Conservation (phyloP, 2,329 filamentous ascomycete species). For the Pseudopithomyces maydicus region DNA sequence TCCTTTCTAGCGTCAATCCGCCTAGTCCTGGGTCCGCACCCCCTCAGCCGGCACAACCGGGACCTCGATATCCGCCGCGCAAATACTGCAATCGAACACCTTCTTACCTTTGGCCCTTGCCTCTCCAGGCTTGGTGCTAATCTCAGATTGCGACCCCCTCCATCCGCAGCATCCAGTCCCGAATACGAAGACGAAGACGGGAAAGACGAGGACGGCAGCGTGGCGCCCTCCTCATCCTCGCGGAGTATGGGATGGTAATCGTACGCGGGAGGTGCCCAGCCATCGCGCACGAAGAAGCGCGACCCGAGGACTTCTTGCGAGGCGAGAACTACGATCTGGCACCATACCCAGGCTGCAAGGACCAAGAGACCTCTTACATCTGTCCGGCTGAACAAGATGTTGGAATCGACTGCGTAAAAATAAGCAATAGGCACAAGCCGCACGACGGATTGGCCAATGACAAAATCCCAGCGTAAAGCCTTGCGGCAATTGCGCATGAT, state of each 20-base stretch:
- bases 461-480: conserved; percentile 89
- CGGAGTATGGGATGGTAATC: conserved; percentile 93
- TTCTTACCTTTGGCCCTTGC: conserved; percentile 61
- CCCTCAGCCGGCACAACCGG: conserved; percentile 69
- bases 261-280: conserved; percentile 74
- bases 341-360: conserved; percentile 80
- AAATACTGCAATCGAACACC: conserved; percentile 91
- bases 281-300: conserved; percentile 78
- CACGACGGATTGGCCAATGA: conserved; percentile 79
- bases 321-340: conserved; percentile 78
- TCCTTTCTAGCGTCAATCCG: conserved; percentile 72
- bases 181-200: conserved; percentile 26
- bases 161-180: conserved; percentile 6
- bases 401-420: conserved; percentile 78
- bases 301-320: conserved; percentile 86
- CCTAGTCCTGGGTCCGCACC: conserved; percentile 46
- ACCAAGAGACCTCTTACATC: conserved; percentile 69
- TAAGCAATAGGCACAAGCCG: conserved; percentile 83
- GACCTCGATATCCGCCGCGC: conserved; percentile 88
- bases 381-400: conserved; percentile 77
- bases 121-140: conserved; percentile 39
- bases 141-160: conserved; percentile 16
- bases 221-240: conserved; percentile 79
- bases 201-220: conserved; percentile 73
- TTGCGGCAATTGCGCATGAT: conserved; percentile 87